These are phyloP conservation scores for Candida ortonii DNA, from an alignment of 805 yeast genomes.

Conservation along the genomic window DNA sequence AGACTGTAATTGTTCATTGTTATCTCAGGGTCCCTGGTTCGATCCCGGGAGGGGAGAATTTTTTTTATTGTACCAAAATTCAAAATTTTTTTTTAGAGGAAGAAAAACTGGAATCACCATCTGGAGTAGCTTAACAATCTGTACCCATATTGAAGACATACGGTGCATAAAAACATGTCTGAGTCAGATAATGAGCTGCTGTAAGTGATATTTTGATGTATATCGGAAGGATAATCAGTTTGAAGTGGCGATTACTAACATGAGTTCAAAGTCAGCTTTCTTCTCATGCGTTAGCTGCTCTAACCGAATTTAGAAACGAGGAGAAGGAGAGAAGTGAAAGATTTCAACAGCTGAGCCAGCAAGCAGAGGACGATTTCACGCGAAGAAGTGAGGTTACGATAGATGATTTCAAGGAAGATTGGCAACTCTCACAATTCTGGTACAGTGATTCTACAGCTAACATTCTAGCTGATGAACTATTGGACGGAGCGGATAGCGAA, in stretches of 20 bases:
- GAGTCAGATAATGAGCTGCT: conserved; percentile 30
- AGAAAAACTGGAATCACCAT: too few relatives aligned
- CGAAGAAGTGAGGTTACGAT: conserved; percentile 39
- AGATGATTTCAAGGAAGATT: conserved; percentile 80
- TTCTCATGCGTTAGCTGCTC: conserved; percentile 49
- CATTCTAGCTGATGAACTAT: conserved; percentile 61
- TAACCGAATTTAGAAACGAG: conserved; percentile 64
- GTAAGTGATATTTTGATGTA: conserved; percentile 18
- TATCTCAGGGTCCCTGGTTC: conserved; percentile 29
- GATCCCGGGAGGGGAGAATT: conserved; percentile 29
- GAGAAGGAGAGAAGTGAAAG: conserved; percentile 54
- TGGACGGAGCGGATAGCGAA: conserved; percentile 71
- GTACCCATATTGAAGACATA: too few relatives aligned
- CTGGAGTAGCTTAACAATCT: too few relatives aligned
- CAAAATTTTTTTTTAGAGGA: conserved; percentile 2
- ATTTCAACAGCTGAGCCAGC: conserved; percentile 50
- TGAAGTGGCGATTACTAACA: conserved; percentile 9
- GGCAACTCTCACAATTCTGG: conserved; percentile 96
- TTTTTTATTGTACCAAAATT: conserved; percentile 7
- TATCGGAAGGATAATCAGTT: background rate
- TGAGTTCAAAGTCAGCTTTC: conserved; percentile 38
- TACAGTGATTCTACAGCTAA: conserved; percentile 74
- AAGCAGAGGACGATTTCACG: conserved; percentile 58
- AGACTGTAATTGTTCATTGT: conserved; percentile 22
- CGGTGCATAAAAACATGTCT: conserved; percentile 13